Percentiles rank a stretch among this genome's conserved stretches.
Conservation (phyloP, 495 filamentous ascomycete genomes). For the Podospora sp. region DNA sequence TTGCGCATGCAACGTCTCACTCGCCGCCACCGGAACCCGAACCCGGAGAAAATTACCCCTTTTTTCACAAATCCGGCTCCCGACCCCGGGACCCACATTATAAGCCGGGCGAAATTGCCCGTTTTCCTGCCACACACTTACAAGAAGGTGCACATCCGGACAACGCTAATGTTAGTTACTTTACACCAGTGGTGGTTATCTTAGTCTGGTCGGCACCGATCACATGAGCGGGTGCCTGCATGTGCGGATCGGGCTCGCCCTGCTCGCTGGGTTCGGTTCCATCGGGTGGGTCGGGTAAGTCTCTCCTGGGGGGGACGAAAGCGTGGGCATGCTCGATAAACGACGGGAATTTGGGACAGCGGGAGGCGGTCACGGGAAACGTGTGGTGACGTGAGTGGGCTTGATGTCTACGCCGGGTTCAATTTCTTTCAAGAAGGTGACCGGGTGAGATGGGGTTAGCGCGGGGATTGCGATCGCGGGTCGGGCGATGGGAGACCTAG, state of each 20-base stretch:
- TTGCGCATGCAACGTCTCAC: not conserved
- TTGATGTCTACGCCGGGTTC: not conserved
- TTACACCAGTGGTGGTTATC: too few species aligned
- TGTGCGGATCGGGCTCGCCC: not conserved
- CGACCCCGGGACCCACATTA: not conserved
- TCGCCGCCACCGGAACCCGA: not conserved
- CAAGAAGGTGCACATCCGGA: not conserved
- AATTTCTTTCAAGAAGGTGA: not conserved
- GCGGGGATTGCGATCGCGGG: not conserved
- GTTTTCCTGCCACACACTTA: not conserved
- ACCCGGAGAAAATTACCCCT: not conserved
- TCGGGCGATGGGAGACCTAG: not conserved
- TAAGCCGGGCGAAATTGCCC: not conserved
- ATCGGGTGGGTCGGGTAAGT: too few species aligned
- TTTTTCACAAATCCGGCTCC: not conserved
- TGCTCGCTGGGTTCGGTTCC: not conserved
- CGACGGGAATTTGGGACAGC: not conserved
- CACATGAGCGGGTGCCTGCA: not conserved
- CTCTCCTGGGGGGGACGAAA: not conserved
- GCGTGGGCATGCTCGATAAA: not conserved
- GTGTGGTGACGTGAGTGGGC: constrained; percentile 6
- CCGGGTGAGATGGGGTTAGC: not conserved
- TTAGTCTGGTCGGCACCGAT: not conserved
- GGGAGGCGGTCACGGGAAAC: constrained; percentile 14
- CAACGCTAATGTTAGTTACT: not conserved